These are phyloP conservation scores for Rutstroemia sp. DNA, from an alignment of 2,329 filamentous ascomycete genomes.

Conservation along the genomic window DNA sequence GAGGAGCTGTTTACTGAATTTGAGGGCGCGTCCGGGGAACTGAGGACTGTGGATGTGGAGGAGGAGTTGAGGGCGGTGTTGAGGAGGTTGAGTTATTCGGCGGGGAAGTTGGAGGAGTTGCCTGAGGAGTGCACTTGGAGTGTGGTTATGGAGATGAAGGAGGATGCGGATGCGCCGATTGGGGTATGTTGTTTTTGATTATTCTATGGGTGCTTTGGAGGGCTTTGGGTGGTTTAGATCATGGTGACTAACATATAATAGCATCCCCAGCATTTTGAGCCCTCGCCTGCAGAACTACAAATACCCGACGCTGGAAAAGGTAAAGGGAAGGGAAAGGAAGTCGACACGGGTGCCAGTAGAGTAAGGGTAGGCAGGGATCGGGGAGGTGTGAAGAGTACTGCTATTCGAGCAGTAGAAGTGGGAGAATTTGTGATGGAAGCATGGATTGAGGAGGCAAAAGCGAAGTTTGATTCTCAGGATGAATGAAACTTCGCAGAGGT, in stretches of 20 bases:
- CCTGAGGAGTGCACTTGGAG: slow-evolving; percentile 66
- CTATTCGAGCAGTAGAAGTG: slow-evolving; percentile 54
- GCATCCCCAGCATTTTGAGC: neutral
- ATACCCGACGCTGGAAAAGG: neutral
- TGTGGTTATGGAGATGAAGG: slow-evolving; percentile 64
- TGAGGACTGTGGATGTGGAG: slow-evolving; percentile 55
- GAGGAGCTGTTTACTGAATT: slow-evolving; percentile 32
- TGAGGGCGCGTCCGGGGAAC: slow-evolving; percentile 16
- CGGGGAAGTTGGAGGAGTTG: slow-evolving; percentile 47
- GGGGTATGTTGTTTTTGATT: slow-evolving; percentile 37
- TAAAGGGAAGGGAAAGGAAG: neutral
- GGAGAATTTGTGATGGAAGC: slow-evolving; percentile 61
- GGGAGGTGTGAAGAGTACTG: slow-evolving; percentile 48
- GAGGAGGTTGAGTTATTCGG: slow-evolving; percentile 52
- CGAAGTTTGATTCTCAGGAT: slow-evolving; percentile 14
- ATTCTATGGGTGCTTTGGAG: slow-evolving; percentile 43
- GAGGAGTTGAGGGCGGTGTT: slow-evolving; percentile 66
- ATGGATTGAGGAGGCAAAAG: slow-evolving; percentile 57
- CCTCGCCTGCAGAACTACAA: neutral
- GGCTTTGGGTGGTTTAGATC: slow-evolving; percentile 39
- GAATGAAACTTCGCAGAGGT: neutral
- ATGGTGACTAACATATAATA: neutral
- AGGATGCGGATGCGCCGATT: slow-evolving; percentile 50
- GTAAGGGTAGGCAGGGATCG: slow-evolving; percentile 32
- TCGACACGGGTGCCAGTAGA: slow-evolving; percentile 11